Conservation (phyloP, 768 basidiomycete species). For the Lentinula raphanica region DNA sequence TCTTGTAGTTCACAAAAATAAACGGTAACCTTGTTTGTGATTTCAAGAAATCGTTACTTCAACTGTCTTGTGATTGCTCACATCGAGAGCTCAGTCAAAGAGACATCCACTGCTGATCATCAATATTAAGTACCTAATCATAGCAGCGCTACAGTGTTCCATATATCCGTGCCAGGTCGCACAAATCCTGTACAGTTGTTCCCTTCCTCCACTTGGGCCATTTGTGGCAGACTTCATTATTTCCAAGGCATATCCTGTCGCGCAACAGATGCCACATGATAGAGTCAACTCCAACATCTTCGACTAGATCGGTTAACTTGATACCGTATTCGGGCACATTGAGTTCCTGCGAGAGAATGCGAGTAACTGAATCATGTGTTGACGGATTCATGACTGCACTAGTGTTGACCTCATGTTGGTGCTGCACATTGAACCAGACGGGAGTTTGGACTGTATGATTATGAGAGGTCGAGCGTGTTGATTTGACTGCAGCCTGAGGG, state of each 20-base stretch:
- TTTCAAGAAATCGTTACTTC: no score
- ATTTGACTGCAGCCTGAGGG: background rate
- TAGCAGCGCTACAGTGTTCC: no score
- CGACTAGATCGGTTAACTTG: background rate
- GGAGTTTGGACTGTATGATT: background rate
- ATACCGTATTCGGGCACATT: background rate
- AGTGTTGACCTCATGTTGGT: no score
- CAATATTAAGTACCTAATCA: no score
- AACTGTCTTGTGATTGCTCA: no score
- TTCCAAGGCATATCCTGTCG: background rate
- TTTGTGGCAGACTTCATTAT: no score
- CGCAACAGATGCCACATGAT: background rate
- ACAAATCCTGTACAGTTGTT: background rate
- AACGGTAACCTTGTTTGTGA: no score
- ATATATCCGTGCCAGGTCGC: background rate
- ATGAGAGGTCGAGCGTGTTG: background rate
- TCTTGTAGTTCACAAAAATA: no score
- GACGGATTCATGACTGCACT: background rate
- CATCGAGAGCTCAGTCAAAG: no score
- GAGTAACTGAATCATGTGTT: background rate
- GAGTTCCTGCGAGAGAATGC: background rate
- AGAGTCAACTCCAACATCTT: background rate
- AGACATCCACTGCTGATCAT: no score
- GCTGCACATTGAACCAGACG: background rate
- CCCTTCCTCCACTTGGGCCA: background rate